Percentiles rank a stretch among this genome's conserved stretches.
phyloP scores from a whole-genome alignment of 2,329 filamentous ascomycete genomes.

The Lecanoromycetidae sp. region DNA sequence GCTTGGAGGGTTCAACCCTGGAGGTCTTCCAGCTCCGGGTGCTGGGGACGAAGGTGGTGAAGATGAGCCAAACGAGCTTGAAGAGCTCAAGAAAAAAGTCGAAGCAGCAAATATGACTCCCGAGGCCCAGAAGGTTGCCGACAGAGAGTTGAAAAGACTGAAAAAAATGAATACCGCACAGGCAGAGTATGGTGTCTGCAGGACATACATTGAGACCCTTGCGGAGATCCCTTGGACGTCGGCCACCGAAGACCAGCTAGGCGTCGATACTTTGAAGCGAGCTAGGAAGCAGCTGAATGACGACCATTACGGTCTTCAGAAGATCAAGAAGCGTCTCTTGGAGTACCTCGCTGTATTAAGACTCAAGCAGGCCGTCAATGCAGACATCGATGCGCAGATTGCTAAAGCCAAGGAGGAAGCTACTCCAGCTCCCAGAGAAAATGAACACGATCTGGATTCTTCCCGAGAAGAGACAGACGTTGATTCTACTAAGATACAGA shows the following conservation, averaged over 20 bases:
- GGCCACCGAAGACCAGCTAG: slow-evolving; percentile 73
- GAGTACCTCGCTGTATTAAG: slow-evolving; percentile 95
- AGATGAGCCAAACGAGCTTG: slow-evolving; percentile 77
- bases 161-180: slow-evolving; percentile 95
- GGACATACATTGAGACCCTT: slow-evolving; percentile 88
- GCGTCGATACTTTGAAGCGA: slow-evolving; percentile 61
- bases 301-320: slow-evolving; percentile 91
- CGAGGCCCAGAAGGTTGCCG: slow-evolving; percentile 81
- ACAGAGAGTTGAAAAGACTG: slow-evolving; percentile 74
- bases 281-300: slow-evolving; percentile 86
- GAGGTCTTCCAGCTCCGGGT: slow-evolving; percentile 34
- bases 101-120: slow-evolving; percentile 67
- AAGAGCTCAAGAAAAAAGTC: slow-evolving; percentile 80
- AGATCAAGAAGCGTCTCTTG: slow-evolving; percentile 89
- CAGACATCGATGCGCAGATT: slow-evolving; percentile 69
- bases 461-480: slow-evolving; percentile 7
- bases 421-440: slow-evolving; percentile 47
- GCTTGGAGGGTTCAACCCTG: slow-evolving; percentile 29
- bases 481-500: slow-evolving; percentile 52
- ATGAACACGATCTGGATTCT: slow-evolving; percentile 30
- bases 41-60: slow-evolving; percentile 49
- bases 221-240: slow-evolving; percentile 88
- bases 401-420: slow-evolving; percentile 29
- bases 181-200: slow-evolving; percentile 86
- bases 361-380: slow-evolving; percentile 82